Evolutionary conservation across 2,329 filamentous ascomycete genomes (phyloP).

Genomic region (Pseudonectria foliicola): DNA sequence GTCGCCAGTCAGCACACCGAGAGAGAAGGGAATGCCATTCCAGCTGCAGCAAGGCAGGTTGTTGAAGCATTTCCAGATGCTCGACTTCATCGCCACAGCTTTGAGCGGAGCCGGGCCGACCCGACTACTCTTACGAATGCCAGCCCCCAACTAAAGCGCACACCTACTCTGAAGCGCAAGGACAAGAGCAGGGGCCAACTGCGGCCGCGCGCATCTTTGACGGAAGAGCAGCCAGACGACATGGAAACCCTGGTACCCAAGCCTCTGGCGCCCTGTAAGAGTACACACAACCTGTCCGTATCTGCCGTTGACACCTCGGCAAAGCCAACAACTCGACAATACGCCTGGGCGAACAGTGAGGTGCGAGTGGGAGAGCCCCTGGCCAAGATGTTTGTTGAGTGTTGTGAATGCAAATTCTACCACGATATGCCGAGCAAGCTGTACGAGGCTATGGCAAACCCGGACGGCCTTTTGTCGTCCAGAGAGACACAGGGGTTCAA

Average conservation of each 20-base stretch:
- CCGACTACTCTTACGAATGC: conserved; percentile 9
- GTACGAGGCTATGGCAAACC: conserved; percentile 58
- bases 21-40: conserved; percentile 15
- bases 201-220: conserved; percentile 5
- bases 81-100: conserved; percentile 11
- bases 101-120: conserved; percentile 12
- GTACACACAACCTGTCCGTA: background rate
- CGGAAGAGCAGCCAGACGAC: background rate
- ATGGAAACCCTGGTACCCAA: background rate
- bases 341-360: conserved; percentile 6
- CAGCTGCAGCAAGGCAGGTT: conserved; percentile 25
- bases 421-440: conserved; percentile 59
- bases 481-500: conserved; percentile 45
- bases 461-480: conserved; percentile 43
- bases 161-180: conserved; percentile 29
- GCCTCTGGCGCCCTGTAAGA: background rate
- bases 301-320: conserved; percentile 9
- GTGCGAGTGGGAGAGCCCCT: conserved; percentile 33
- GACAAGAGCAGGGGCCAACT: conserved; percentile 17
- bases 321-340: conserved; percentile 9
- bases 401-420: conserved; percentile 57
- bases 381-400: conserved; percentile 59
- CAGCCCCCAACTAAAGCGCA: conserved; percentile 27
- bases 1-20: too few relatives aligned
- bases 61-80: conserved; percentile 25